phyloP scores from a whole-genome alignment of 2,329 filamentous ascomycete genomes.

The Claviceps humidiphila region DNA sequence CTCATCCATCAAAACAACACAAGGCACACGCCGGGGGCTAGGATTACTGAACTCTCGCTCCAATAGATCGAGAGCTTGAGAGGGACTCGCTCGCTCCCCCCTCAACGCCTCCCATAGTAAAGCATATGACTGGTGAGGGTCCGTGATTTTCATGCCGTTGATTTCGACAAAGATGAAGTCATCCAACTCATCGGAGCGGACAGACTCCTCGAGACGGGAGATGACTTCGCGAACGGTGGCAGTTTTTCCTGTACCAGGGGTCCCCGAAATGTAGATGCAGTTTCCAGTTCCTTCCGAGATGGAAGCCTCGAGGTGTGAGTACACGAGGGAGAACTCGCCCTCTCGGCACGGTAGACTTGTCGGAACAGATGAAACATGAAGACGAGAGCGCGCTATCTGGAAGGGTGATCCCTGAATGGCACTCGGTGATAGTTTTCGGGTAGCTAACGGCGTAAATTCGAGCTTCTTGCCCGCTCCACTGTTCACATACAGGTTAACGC shows the following conservation, averaged over 20 bases:
- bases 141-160: conserved; percentile 99
- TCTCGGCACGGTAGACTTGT: conserved; percentile 82
- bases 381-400: conserved; percentile 71
- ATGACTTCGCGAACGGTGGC: conserved; percentile 95
- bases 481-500: conserved; percentile 33
- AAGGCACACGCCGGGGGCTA: conserved; percentile 79
- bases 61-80: conserved; percentile 80
- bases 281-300: conserved; percentile 88
- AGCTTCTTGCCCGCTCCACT: conserved; percentile 50
- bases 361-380: conserved; percentile 91
- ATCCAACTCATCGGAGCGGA: conserved; percentile 80
- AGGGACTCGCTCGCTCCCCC: conserved; percentile 80
- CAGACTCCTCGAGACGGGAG: conserved; percentile 73
- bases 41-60: conserved; percentile 89
- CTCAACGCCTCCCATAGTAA: conserved; percentile 93
- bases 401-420: conserved; percentile 75
- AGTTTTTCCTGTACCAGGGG: conserved; percentile 92
- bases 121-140: conserved; percentile 91
- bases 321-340: conserved; percentile 81
- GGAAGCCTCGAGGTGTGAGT: conserved; percentile 84
- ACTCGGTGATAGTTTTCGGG: conserved; percentile 64
- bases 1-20: conserved; percentile 97
- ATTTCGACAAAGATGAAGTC: conserved; percentile 99
- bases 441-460: conserved; percentile 92
- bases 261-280: conserved; percentile 99